Conservation (phyloP, 1,284 basidiomycete genomes). For the Ganoderma meredithae region DNA sequence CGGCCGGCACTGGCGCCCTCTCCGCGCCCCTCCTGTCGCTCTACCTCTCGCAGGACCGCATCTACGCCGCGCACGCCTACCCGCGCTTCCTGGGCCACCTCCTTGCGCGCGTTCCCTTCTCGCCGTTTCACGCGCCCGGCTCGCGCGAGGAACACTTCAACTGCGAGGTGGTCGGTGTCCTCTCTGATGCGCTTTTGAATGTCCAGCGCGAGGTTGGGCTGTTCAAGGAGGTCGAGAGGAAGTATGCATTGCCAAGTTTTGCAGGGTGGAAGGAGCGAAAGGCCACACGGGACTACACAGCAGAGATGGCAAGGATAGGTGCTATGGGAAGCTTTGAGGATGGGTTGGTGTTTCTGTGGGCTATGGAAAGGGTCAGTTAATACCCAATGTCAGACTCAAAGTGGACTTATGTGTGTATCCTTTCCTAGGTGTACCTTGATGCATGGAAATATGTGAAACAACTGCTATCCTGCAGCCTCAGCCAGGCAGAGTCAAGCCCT, state of each 20-base stretch:
- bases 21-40: conserved; percentile 54
- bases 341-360: conserved; percentile 76
- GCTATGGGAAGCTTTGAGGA: conserved; percentile 61
- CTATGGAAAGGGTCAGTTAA: conserved; percentile 71
- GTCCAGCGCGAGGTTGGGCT: conserved; percentile 68
- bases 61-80: conserved; percentile 74
- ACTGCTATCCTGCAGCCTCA: conserved; percentile 20
- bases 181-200: conserved; percentile 62
- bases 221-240: conserved; percentile 59
- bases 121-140: conserved; percentile 42
- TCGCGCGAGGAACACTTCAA: conserved; percentile 48
- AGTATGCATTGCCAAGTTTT: conserved; percentile 51
- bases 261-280: conserved; percentile 62
- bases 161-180: conserved; percentile 53
- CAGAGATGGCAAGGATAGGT: conserved; percentile 68
- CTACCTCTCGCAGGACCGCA: conserved; percentile 72
- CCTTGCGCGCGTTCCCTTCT: conserved; percentile 61
- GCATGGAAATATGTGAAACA: conserved; percentile 66
- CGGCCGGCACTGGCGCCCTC: conserved; percentile 60
- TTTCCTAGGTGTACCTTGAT: conserved; percentile 59
- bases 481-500: conserved; percentile 26
- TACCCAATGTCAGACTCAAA: conserved; percentile 4
- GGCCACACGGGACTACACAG: conserved; percentile 71
- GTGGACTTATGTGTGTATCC: conserved; percentile 39
- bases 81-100: conserved; percentile 67